Evolutionary conservation across 1,284 basidiomycete species (phyloP).

Genomic region (Cryptococcus sp.): DNA sequence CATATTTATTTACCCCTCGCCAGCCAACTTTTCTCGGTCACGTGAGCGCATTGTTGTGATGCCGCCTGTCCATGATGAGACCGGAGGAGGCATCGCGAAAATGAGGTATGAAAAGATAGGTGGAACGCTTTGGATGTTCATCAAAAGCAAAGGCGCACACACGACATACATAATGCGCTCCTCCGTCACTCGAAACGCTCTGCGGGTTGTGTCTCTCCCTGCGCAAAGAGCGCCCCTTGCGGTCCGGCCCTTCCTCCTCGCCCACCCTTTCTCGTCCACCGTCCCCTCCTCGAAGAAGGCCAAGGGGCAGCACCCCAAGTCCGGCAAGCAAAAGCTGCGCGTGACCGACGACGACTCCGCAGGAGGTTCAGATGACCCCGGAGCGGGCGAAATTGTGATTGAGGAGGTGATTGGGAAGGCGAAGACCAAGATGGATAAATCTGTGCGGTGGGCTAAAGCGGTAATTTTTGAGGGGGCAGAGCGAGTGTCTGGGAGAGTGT

Average conservation of each 20-base stretch:
- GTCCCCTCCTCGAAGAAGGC: conserved; percentile 30
- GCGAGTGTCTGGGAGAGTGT: conserved; percentile 42
- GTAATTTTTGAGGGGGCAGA: conserved; percentile 47
- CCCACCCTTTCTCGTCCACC: conserved; percentile 23
- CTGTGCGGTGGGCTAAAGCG: conserved; percentile 41
- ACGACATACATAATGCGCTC: conserved; percentile 2
- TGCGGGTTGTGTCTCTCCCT: background rate
- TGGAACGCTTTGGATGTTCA: too few species aligned
- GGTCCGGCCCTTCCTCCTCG: conserved; percentile 1
- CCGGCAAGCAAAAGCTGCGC: conserved; percentile 15
- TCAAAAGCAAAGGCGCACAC: background rate
- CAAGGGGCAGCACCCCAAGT: conserved; percentile 20
- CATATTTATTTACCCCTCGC: too few species aligned
- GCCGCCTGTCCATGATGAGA: too few species aligned
- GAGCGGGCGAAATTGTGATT: conserved; percentile 17
- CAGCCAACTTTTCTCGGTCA: too few species aligned
- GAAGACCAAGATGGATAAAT: conserved; percentile 42
- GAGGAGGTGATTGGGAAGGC: conserved; percentile 31
- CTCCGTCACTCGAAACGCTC: background rate
- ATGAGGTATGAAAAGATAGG: too few species aligned
- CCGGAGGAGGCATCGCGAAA: too few species aligned
- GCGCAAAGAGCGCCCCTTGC: background rate
- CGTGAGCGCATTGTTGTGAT: too few species aligned
- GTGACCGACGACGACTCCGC: conserved; percentile 11
- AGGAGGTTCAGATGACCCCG: conserved; percentile 19